These are phyloP conservation scores for Cercospora janseana DNA, from an alignment of 2,329 filamentous ascomycete genomes.

Conservation along the genomic window DNA sequence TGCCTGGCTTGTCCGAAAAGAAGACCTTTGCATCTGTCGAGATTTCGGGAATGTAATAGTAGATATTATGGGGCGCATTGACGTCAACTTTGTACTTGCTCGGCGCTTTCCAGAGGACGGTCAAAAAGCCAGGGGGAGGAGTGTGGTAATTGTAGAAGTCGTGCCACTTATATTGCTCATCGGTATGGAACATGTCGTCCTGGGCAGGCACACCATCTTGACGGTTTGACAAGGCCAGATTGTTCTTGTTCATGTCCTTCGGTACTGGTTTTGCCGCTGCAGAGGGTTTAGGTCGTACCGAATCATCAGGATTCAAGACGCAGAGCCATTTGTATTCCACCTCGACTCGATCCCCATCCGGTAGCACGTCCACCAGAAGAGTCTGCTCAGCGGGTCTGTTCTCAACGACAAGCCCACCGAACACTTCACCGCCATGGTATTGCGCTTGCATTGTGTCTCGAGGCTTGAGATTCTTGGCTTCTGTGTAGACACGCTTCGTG, in stretches of 20 bases:
- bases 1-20: conserved; percentile 75
- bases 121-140: conserved; percentile 45
- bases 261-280: conserved; percentile 70
- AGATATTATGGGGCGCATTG: conserved; percentile 70
- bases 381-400: conserved; percentile 74
- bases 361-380: conserved; percentile 77
- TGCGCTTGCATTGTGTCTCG: conserved; percentile 87
- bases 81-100: conserved; percentile 70
- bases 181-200: conserved; percentile 49
- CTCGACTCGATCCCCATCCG: conserved; percentile 73
- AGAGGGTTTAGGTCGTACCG: conserved; percentile 71
- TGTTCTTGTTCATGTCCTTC: conserved; percentile 46
- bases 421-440: conserved; percentile 78
- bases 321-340: conserved; percentile 83
- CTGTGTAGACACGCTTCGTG: conserved; percentile 65
- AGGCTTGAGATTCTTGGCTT: conserved; percentile 64
- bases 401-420: conserved; percentile 83
- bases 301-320: conserved; percentile 68
- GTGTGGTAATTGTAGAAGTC: conserved; percentile 67
- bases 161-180: conserved; percentile 48
- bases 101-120: conserved; percentile 32
- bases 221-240: conserved; percentile 48
- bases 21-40: conserved; percentile 90
- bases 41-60: conserved; percentile 80
- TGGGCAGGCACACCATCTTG: conserved; percentile 51